Evolutionary conservation across 306 rosid species (phyloP), one percentile per base, ranked within the genome.

Genomic region (Cyclanthera cordifolia): DNA sequence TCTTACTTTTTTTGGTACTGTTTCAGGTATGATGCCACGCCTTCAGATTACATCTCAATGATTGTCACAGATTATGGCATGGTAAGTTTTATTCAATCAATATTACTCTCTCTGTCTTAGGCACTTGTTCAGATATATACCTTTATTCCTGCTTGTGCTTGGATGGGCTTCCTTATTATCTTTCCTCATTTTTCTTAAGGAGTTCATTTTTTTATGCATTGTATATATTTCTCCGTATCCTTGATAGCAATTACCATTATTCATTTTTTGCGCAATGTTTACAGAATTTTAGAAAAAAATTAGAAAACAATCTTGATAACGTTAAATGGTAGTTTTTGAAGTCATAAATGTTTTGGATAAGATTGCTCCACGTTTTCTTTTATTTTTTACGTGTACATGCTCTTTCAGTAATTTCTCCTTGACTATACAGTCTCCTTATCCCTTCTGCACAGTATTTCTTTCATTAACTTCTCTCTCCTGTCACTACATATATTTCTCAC

Each of bases 61-160:
- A 91, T 91, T 65, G 76, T 91, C 70, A 85, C 97, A 17, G 97
- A 91, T 77, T 81, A 88, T 77, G 97, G 97, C 88, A 86, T 86
- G 96, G 97, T 91, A 82, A 82, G 85, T 27, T 21, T 48, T 6
- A 51, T 39, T 61, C 30, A 39, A 37, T 19, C 47, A 30, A 32
- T 59, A 17, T 59, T 15, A 27, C 65, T 16, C 43, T 27, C 47
- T 30, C 47, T 59, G 14, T 34, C 50, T 61, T 30, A 4, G 28
- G 50, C 50, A 61, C 66, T 20, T 39, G 32, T 39, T 61, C 9
- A 61, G 17, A 61, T 11, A 11, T 14, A 61, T 61, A 39, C 15
- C 11, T 39, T 39, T n/a, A 34, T 60, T 34, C 27, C 47, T 60
- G 48, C 47, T 17, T 60, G 16, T 67, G 4, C 19, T 58, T 45